These are phyloP conservation scores for Cutaneotrichosporon mucoides DNA, from an alignment of 1,284 basidiomycete genomes.

Conservation along the genomic window DNA sequence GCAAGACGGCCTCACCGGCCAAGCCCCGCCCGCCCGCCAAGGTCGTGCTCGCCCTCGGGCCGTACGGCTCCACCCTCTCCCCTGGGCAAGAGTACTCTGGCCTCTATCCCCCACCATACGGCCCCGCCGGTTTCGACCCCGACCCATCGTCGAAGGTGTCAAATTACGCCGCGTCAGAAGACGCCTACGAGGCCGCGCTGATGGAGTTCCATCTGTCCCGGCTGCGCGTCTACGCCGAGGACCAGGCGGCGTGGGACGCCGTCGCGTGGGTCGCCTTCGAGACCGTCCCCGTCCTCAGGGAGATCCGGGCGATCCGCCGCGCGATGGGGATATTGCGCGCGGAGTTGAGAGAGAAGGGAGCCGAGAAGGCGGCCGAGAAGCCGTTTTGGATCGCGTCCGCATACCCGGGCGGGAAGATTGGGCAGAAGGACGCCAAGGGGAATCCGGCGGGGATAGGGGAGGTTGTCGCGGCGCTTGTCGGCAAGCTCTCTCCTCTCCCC, in stretches of 20 bases:
- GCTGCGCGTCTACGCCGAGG: slow-evolving; percentile 56
- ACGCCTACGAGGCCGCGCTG: slow-evolving; percentile 52
- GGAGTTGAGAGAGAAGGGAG: slow-evolving; percentile 20
- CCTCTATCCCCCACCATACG: slow-evolving; percentile 69
- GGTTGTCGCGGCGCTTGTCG: slow-evolving; percentile 48
- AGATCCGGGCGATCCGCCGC: slow-evolving; percentile 62
- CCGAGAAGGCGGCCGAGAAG: slow-evolving; percentile 6
- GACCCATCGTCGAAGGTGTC: slow-evolving; percentile 5
- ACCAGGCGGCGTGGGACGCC: slow-evolving; percentile 56
- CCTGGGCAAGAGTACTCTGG: slow-evolving; percentile 71
- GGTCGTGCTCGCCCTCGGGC: slow-evolving; percentile 67
- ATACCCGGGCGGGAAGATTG: slow-evolving; percentile 53
- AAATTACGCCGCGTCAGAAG: slow-evolving; percentile 4
- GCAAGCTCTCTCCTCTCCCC: background rate
- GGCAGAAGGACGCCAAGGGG: slow-evolving; percentile 42
- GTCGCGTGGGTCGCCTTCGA: slow-evolving; percentile 72
- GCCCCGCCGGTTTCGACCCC: slow-evolving; percentile 49
- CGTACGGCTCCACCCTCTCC: slow-evolving; percentile 64
- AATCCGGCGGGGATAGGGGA: slow-evolving; percentile 45
- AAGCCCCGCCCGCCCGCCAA: too few relatives aligned
- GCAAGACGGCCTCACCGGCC: too few relatives aligned
- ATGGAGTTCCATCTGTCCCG: slow-evolving; percentile 66
- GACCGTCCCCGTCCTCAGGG: slow-evolving; percentile 66
- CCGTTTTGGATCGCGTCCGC: slow-evolving; percentile 75
- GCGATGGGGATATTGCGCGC: slow-evolving; percentile 55